Conservation (phyloP, 257 asterid genomes). For the Solanum chiquidenum region DNA sequence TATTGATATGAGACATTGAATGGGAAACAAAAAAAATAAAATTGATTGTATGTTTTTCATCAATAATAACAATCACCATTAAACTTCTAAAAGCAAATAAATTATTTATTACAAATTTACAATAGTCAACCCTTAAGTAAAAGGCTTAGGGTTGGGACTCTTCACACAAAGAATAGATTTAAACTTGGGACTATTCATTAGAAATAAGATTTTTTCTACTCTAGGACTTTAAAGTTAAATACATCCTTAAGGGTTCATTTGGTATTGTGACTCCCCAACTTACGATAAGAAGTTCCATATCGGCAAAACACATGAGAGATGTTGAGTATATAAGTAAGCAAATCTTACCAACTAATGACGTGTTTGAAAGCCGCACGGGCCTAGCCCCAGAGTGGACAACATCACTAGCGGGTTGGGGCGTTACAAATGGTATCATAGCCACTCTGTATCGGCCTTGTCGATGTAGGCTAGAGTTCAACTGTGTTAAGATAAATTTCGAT, state of each 20-base stretch:
- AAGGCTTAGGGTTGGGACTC: neutral
- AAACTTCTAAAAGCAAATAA: neutral
- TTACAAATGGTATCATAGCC: too few relatives aligned
- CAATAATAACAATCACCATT: neutral
- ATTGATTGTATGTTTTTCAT: neutral
- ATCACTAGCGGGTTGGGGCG: accelerated
- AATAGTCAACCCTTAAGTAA: neutral
- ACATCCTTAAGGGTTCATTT: neutral
- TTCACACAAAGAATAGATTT: too few relatives aligned
- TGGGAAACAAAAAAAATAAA: too few relatives aligned
- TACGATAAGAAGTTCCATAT: accelerated
- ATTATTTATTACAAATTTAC: neutral
- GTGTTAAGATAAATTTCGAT: neutral
- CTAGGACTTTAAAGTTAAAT: neutral
- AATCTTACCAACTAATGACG: accelerated
- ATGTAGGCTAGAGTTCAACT: too few relatives aligned
- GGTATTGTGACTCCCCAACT: accelerated
- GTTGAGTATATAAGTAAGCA: too few relatives aligned
- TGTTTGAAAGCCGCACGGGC: accelerated
- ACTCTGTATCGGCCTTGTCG: neutral
- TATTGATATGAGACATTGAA: accelerated
- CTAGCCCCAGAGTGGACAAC: neutral
- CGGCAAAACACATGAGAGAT: too few relatives aligned
- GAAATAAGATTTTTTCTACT: neutral
- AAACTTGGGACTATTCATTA: neutral